A percentile compares a stretch with the other conserved stretches of the same genome.
phyloP scores from a whole-genome alignment of 2,329 filamentous ascomycete genomes.

The Mariannaea sp. region DNA sequence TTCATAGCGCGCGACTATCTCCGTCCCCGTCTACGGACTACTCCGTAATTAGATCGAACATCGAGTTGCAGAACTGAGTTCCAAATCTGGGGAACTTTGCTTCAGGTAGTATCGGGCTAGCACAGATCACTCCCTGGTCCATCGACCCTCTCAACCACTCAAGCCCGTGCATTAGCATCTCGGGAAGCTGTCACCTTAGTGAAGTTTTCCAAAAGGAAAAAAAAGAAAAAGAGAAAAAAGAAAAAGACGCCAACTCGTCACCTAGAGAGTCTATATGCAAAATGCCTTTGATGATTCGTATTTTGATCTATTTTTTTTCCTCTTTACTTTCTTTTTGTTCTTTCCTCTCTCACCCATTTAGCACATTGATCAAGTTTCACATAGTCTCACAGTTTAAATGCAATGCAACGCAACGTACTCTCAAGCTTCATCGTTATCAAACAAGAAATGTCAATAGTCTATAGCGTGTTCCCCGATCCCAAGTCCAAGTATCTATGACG shows the following conservation, averaged over 20 bases:
- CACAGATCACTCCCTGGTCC: constrained; percentile 19
- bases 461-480: constrained; percentile 28
- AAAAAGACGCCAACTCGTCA: too few species aligned
- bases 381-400: too few species aligned
- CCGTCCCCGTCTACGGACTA: neutral
- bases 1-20: neutral
- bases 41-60: neutral
- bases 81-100: constrained; percentile 8
- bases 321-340: too few species aligned
- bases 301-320: too few species aligned
- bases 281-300: too few species aligned
- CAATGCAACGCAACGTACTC: neutral
- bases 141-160: neutral
- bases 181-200: neutral
- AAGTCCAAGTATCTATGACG: constrained; percentile 34
- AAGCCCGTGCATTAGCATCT: constrained; percentile 11
- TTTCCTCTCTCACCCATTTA: neutral
- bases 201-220: too few species aligned
- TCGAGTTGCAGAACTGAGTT: neutral
- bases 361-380: neutral
- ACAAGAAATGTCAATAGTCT: constrained; percentile 29
- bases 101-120: constrained; percentile 6
- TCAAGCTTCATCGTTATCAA: neutral
- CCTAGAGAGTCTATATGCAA: too few species aligned
- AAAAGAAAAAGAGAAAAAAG: too few species aligned